Evolutionary conservation across 306 rosid species (phyloP).

Genomic region (Rosa chinensis): DNA sequence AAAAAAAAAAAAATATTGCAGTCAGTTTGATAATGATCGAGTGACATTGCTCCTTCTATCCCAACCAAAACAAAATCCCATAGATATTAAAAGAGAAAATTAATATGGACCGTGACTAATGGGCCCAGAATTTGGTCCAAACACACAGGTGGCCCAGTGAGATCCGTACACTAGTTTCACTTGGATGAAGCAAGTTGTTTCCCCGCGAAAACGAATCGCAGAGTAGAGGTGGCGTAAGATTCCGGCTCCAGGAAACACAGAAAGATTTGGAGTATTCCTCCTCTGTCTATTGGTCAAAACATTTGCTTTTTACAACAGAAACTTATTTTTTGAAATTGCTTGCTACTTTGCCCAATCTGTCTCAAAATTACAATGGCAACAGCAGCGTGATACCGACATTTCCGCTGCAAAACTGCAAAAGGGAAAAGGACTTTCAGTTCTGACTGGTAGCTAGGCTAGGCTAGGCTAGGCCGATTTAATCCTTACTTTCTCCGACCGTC

Average conservation of each 20-base stretch:
- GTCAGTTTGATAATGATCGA: neutral
- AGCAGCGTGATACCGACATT: neutral
- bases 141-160: neutral
- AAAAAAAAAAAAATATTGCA: neutral
- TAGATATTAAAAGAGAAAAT: too few relatives aligned
- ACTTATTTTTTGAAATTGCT: neutral
- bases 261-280: neutral
- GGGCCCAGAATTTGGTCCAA: neutral
- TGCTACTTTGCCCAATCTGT: neutral
- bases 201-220: constrained; percentile 19
- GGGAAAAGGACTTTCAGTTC: constrained; percentile 13
- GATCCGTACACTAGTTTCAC: neutral
- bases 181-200: neutral
- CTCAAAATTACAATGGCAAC: too few relatives aligned
- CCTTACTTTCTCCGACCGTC: neutral
- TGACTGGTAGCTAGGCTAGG: constrained; percentile 6
- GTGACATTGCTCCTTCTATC: neutral
- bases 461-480: neutral
- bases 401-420: neutral
- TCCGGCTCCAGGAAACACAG: neutral
- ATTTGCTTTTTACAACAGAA: neutral
- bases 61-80: neutral
- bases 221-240: neutral
- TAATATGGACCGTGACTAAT: too few relatives aligned
- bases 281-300: neutral